A percentile compares a stretch with the other conserved stretches of the same genome.
These are phyloP conservation scores for Melastoma malabathricum DNA, from an alignment of 345 rosid species.

Conservation along the genomic window DNA sequence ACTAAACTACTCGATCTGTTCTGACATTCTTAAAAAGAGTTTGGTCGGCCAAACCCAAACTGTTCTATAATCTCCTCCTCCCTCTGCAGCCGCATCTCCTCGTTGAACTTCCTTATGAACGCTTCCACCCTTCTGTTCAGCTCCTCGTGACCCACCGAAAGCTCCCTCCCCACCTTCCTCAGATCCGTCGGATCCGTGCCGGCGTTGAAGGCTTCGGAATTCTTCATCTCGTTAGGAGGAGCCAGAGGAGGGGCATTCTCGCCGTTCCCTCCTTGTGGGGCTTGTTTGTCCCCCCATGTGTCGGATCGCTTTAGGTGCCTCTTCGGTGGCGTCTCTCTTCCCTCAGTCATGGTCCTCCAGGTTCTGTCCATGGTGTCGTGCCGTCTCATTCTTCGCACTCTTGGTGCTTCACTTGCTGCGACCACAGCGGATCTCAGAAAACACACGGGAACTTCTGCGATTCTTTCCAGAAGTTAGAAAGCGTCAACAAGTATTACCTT, in stretches of 20 bases:
- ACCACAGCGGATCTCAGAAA: neutral
- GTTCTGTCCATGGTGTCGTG: slow-evolving; percentile 56
- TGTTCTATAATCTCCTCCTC: slow-evolving; percentile 42
- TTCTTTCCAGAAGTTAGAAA: slow-evolving; percentile 14
- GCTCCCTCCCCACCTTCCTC: slow-evolving; percentile 35
- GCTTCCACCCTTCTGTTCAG: slow-evolving; percentile 60
- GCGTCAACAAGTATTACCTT: slow-evolving; percentile 4
- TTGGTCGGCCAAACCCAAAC: no score
- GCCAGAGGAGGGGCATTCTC: neutral
- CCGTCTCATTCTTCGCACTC: neutral
- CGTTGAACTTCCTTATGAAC: slow-evolving; percentile 56
- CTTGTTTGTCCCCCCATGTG: slow-evolving; percentile 5
- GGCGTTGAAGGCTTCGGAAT: slow-evolving; percentile 37
- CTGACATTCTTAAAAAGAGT: no score
- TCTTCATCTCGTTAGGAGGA: slow-evolving; percentile 11
- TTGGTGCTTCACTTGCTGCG: slow-evolving; percentile 5
- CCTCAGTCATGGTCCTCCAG: slow-evolving; percentile 57
- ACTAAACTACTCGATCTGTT: no score
- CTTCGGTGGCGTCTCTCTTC: slow-evolving; percentile 16
- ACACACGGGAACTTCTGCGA: no score
- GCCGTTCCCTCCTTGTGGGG: neutral
- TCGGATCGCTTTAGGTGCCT: slow-evolving; percentile 36
- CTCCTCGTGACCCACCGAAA: slow-evolving; percentile 63
- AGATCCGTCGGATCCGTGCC: slow-evolving; percentile 30
- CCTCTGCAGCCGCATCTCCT: slow-evolving; percentile 70